A percentile compares a stretch with the other conserved stretches of the same genome.
Conservation (phyloP, 2,329 filamentous ascomycete species). For the Penicillium sp. region DNA sequence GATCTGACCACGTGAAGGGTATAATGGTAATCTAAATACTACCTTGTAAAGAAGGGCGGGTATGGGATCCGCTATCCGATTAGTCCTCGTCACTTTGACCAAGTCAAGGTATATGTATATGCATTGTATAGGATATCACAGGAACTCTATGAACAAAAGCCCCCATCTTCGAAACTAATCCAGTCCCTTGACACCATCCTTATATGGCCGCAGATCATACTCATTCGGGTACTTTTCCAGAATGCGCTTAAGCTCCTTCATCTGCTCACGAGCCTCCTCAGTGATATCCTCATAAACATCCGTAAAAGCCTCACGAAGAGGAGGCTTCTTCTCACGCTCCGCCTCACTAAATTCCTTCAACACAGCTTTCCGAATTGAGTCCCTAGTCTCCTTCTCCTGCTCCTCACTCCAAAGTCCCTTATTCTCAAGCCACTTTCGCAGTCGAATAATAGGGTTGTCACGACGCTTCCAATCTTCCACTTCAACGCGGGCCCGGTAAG, state of each 20-base stretch:
- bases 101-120: background rate
- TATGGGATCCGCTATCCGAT: background rate
- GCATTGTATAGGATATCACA: background rate
- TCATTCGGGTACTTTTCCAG: slow-evolving; percentile 85
- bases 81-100: background rate
- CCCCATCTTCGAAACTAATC: slow-evolving; percentile 25
- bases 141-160: background rate
- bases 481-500: slow-evolving; percentile 88
- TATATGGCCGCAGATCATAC: slow-evolving; percentile 78
- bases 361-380: slow-evolving; percentile 69
- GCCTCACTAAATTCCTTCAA: slow-evolving; percentile 79
- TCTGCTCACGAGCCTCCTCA: slow-evolving; percentile 74
- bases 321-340: slow-evolving; percentile 56
- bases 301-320: slow-evolving; percentile 64
- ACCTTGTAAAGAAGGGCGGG: background rate
- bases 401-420: slow-evolving; percentile 81
- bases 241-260: slow-evolving; percentile 71
- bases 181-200: slow-evolving; percentile 69
- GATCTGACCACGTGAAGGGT: background rate
- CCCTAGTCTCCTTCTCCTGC: slow-evolving; percentile 72
- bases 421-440: slow-evolving; percentile 88
- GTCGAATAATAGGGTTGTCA: slow-evolving; percentile 81
- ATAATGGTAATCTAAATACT: background rate
- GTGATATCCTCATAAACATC: slow-evolving; percentile 90
- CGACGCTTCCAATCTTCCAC: slow-evolving; percentile 92